Evolutionary conservation across 169 alveolate species (phyloP).

Genomic region (Cryptosporidium felis): DNA sequence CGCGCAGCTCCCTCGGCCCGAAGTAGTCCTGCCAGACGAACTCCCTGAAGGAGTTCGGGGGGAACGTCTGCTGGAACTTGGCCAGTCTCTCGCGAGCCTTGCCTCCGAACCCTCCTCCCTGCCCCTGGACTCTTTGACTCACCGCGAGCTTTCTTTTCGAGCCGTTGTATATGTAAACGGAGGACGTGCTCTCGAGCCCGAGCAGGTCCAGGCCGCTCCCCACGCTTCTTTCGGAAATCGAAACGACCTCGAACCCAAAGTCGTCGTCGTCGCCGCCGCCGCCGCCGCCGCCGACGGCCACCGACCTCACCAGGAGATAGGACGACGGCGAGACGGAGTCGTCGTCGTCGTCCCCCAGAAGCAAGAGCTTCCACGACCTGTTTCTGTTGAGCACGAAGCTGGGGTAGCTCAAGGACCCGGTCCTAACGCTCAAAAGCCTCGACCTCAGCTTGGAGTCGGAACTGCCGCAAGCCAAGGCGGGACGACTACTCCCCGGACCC

Average conservation of each 20-base stretch:
- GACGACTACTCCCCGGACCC: too few species aligned
- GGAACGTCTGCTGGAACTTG: constrained; percentile 35
- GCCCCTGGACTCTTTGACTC: constrained; percentile 9
- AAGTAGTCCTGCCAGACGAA: constrained; percentile 44
- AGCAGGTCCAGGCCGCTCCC: neutral
- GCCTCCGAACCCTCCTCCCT: too few species aligned
- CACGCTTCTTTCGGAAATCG: neutral
- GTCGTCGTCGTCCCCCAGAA: neutral
- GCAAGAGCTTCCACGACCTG: constrained; percentile 39
- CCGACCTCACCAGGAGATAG: constrained; percentile 29
- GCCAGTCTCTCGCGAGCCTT: too few species aligned
- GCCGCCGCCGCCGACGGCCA: neutral
- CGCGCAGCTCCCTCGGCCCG: constrained; percentile 14
- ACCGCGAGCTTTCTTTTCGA: constrained; percentile 9
- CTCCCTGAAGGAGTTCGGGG: neutral
- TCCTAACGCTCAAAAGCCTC: neutral
- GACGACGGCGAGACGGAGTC: too few species aligned
- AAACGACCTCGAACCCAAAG: constrained; percentile 36
- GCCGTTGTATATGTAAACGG: constrained; percentile 25
- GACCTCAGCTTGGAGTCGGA: neutral
- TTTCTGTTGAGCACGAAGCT: neutral
- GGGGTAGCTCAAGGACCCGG: neutral
- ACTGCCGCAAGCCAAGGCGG: too few species aligned
- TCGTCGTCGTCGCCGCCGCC: constrained; percentile 21
- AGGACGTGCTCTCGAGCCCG: neutral